phyloP scores from a whole-genome alignment of 192 early-diverging fungal genomes.

The Backusella westeae region DNA sequence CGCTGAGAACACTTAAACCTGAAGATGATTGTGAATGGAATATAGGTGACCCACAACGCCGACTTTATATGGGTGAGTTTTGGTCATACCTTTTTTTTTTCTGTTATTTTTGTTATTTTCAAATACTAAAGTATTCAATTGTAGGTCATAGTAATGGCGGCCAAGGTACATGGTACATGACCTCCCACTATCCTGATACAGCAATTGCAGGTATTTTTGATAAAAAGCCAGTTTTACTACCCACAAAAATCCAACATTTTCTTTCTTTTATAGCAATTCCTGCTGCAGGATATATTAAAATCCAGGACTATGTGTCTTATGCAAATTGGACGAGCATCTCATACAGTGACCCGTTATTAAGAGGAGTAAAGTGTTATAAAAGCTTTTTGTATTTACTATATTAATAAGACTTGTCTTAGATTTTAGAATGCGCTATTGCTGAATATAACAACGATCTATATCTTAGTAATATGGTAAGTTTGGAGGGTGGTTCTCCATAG shows the following conservation, averaged over 20 bases:
- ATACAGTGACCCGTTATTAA: constrained; percentile 61
- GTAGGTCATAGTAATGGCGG: constrained; percentile 77
- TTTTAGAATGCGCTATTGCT: constrained; percentile 67
- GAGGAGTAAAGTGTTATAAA: constrained; percentile 44
- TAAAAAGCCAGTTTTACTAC: not conserved
- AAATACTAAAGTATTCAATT: not conserved
- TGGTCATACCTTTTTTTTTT: not conserved
- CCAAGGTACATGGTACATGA: constrained; percentile 75
- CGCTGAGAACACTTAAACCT: not conserved
- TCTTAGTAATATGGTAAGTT: constrained; percentile 58
- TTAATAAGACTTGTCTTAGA: constrained; percentile 25
- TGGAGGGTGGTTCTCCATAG: too few relatives aligned
- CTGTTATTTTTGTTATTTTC: not conserved
- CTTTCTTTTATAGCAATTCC: constrained; percentile 46
- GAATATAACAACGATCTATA: constrained; percentile 79
- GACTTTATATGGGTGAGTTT: constrained; percentile 11
- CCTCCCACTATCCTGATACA: constrained; percentile 68
- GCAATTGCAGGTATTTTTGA: constrained; percentile 55
- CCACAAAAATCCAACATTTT: not conserved
- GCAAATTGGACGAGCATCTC: constrained; percentile 58
- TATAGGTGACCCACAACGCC: not conserved
- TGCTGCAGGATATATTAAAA: constrained; percentile 71
- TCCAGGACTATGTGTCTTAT: constrained; percentile 73
- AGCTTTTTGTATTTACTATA: not conserved
- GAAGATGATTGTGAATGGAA: not conserved